Evolutionary conservation across 2,329 filamentous ascomycete genomes (phyloP).

Genomic region (Aurifilum marmelostoma): DNA sequence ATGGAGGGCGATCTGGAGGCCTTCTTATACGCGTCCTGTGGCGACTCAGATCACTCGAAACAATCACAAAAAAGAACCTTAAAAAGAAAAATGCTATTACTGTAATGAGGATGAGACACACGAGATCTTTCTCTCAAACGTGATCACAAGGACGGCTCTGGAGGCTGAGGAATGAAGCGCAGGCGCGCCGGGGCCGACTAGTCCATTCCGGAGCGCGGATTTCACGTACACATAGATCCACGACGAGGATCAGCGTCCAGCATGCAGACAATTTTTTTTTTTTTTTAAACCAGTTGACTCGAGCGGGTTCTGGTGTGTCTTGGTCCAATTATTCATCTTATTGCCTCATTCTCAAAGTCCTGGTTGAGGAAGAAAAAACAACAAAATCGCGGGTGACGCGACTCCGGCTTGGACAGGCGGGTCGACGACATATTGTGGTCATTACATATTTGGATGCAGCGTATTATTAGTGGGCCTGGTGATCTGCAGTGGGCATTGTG

Average conservation of each 20-base stretch:
- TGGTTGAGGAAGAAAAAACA: background rate
- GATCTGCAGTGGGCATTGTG: background rate
- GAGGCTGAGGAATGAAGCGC: constrained; percentile 5
- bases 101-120: background rate
- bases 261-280: background rate
- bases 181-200: background rate
- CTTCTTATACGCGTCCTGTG: background rate
- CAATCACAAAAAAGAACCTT: background rate
- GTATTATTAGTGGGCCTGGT: background rate
- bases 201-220: background rate
- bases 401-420: background rate
- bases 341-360: background rate
- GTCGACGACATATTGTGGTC: no score
- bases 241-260: background rate
- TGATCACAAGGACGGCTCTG: background rate
- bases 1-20: no score
- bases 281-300: background rate
- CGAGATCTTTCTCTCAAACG: background rate
- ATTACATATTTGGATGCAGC: no score
- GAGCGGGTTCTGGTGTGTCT: background rate
- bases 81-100: background rate
- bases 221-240: background rate
- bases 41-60: background rate
- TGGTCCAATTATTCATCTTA: constrained; percentile 4
- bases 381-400: background rate